Evolutionary conservation across 257 asterid species (phyloP).

Genomic region (Lantana camara): DNA sequence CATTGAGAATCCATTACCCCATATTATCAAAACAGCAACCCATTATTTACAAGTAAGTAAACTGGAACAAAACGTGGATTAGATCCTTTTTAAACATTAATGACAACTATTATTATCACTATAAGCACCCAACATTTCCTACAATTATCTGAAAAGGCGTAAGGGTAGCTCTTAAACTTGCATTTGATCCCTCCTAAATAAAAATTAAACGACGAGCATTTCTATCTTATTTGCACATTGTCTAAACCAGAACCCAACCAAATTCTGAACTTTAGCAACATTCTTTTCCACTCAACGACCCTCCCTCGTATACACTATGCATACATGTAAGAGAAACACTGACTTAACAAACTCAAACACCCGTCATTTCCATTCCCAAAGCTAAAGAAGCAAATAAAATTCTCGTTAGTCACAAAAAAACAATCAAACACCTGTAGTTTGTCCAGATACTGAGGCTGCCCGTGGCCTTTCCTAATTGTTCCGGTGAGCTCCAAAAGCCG

Average conservation of each 20-base stretch:
- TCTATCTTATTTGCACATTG: constrained; percentile 12
- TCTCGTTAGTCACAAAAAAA: not conserved
- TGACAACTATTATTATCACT: not conserved
- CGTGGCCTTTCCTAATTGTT: constrained; percentile 91
- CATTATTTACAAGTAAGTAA: not conserved
- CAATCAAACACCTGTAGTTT: constrained; percentile 72
- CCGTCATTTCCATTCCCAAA: not conserved
- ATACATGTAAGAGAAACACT: no score
- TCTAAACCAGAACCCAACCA: not conserved
- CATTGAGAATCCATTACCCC: constrained; percentile 1
- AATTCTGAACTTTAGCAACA: constrained; percentile 3
- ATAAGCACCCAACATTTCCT: not conserved
- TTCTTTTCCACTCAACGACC: not conserved
- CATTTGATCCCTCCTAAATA: constrained; percentile 9
- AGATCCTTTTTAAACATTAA: constrained; percentile 1
- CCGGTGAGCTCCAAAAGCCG: constrained; percentile 97
- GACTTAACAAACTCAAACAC: constrained; percentile 8
- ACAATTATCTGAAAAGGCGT: constrained; percentile 9
- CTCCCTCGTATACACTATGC: not conserved
- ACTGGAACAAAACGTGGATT: not conserved
- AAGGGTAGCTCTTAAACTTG: not conserved
- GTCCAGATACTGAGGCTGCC: constrained; percentile 97
- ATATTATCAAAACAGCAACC: not conserved
- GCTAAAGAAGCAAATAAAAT: not conserved
- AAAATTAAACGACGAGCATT: not conserved